Conservation (phyloP, 2,329 filamentous ascomycete genomes). For the Myotisia sp. region DNA sequence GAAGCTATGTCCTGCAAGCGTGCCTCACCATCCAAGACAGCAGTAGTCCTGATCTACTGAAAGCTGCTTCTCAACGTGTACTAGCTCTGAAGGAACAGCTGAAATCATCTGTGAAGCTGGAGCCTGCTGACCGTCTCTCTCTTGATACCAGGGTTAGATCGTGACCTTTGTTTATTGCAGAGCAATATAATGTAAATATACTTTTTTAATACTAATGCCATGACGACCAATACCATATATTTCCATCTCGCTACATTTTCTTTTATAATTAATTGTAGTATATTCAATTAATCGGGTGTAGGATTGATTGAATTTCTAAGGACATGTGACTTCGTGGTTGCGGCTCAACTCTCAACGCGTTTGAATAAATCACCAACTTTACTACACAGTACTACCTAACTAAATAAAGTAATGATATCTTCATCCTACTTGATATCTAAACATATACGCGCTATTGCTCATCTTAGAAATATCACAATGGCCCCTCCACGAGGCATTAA, state of each 20-base stretch:
- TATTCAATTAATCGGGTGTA: not conserved
- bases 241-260: not conserved
- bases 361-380: too few relatives aligned
- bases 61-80: conserved; percentile 41
- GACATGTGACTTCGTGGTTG: conserved; percentile 2
- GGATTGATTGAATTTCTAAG: conserved; percentile 4
- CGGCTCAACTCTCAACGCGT: too few relatives aligned
- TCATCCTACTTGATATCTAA: too few relatives aligned
- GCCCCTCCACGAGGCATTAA: conserved; percentile 7
- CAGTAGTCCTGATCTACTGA: conserved; percentile 40
- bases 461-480: not conserved
- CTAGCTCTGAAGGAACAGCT: conserved; percentile 41
- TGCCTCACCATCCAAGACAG: conserved; percentile 43
- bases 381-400: too few relatives aligned
- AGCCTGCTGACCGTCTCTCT: conserved; percentile 43
- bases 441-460: not conserved
- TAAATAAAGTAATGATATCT: too few relatives aligned
- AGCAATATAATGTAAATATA: conserved; percentile 1
- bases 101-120: conserved; percentile 42
- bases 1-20: conserved; percentile 45
- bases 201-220: not conserved
- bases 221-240: conserved; percentile 1
- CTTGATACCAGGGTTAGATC: conserved; percentile 47
- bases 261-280: not conserved
- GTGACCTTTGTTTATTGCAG: conserved; percentile 13